Evolutionary conservation across 2,329 filamentous ascomycete genomes (phyloP), one percentile per base, ranked within the genome.

Genomic region (Aspergillus uvarum): DNA sequence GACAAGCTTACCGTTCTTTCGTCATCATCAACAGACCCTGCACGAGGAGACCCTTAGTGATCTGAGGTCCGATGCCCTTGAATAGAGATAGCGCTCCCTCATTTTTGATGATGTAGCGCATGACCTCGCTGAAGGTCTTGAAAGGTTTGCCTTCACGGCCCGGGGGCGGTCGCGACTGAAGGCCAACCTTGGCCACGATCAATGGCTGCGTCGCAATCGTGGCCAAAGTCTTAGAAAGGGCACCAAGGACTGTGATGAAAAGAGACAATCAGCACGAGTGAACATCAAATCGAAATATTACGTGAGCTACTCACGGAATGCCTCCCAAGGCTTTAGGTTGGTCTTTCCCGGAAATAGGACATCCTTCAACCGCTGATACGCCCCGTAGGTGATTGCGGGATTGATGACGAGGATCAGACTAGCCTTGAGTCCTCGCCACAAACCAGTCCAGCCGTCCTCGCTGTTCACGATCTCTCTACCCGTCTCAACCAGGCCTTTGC

Each of bases 11-110:
- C 90, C 92, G 86, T 79, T 99, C 95, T 80, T 99, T 99, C 51
- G 92, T 95, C 92, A 97, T 99, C 95, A 99, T 99, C 44, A 99
- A 82, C 58, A 99, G 87, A 53, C 95, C 95, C 73, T 99, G 95
- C 2, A 99, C 95, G 52, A 99, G 75, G 55, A 99, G 79, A 1
- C 95, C 95, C 79, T 99, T 99, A 60, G 92, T 77, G 54, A 99
- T 90, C 76, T 99, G 95, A 3, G 95, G 95, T 0, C 87, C 92
- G 67, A 99, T 96, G 47, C 95, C 95, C 80, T 99, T 99, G 82
- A 98, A 99, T 1, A 99, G 82, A n/a, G 89, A 89, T 12, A 89
- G 70, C 0, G 85, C 74, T 3, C 95, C 95, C 74, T 99, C 95
- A 63, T 96, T 88, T 70, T 96, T 82, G 58, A 97, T 79, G 67